These are phyloP conservation scores for Camillea tinctor DNA, from an alignment of 2,329 filamentous ascomycete genomes.

Conservation along the genomic window DNA sequence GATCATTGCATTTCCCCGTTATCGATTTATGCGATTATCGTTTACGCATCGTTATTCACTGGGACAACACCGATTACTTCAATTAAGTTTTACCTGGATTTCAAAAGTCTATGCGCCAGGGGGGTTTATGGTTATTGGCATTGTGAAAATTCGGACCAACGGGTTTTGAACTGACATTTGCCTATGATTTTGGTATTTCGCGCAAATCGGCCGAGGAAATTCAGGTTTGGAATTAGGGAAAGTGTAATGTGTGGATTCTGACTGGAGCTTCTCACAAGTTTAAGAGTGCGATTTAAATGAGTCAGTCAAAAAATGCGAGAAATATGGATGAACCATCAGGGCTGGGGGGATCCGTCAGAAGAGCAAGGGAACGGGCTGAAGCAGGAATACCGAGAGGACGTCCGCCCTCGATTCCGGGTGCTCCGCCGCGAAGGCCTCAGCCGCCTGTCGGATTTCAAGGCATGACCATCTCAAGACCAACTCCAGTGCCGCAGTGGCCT, in stretches of 20 bases:
- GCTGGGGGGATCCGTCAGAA: conserved; percentile 50
- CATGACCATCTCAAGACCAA: conserved; percentile 51
- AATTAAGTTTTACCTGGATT: conserved; percentile 12
- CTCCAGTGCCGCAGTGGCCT: conserved; percentile 37
- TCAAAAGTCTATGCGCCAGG: conserved; percentile 1
- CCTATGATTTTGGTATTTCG: conserved; percentile 24
- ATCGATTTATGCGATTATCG: conserved; percentile 8
- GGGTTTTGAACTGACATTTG: conserved; percentile 13
- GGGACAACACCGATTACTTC: conserved; percentile 5
- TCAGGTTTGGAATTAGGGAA: conserved; percentile 17
- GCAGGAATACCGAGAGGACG: conserved; percentile 37
- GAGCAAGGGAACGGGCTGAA: conserved; percentile 53
- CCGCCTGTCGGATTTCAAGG: conserved; percentile 35
- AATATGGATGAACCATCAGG: conserved; percentile 47
- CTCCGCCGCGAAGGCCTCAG: conserved; percentile 35
- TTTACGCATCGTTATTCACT: conserved; percentile 10
- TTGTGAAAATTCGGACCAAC: conserved; percentile 14
- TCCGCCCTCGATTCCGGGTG: conserved; percentile 28
- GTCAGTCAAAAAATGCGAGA: conserved; percentile 53
- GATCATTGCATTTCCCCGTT: conserved; percentile 5
- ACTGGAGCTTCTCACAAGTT: conserved; percentile 12
- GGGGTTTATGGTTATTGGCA: conserved; percentile 19
- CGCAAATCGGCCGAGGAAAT: conserved; percentile 12
- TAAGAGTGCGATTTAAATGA: conserved; percentile 47
- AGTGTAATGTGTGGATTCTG: conserved; percentile 21